Evolutionary conservation across 1,139 yeast species (phyloP).

Genomic region (Torulaspora globosa): DNA sequence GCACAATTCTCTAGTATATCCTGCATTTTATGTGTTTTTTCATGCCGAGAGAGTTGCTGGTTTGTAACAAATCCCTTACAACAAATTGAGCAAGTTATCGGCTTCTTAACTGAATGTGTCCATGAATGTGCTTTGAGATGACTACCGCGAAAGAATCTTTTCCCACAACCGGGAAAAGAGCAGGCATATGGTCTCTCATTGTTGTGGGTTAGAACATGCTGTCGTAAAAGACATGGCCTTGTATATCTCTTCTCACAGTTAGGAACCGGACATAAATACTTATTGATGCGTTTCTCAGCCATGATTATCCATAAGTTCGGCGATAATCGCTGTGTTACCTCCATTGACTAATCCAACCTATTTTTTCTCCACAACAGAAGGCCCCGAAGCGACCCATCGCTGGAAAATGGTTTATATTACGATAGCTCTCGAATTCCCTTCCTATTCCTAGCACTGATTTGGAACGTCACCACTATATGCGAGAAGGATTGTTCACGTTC

Average conservation of each 20-base stretch:
- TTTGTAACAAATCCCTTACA: slow-evolving; percentile 56
- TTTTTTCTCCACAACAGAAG: too few species aligned
- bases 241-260: slow-evolving; percentile 47
- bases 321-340: too few species aligned
- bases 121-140: slow-evolving; percentile 65
- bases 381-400: too few species aligned
- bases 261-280: slow-evolving; percentile 39
- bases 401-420: too few species aligned
- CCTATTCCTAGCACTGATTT: too few species aligned
- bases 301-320: too few species aligned
- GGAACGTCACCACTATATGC: too few species aligned
- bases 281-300: slow-evolving; percentile 30
- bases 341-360: too few species aligned
- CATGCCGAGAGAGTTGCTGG: slow-evolving; percentile 80
- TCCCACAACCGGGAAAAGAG: slow-evolving; percentile 62
- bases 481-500: too few species aligned
- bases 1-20: background rate
- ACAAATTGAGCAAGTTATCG: slow-evolving; percentile 60
- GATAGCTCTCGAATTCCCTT: too few species aligned
- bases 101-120: slow-evolving; percentile 61
- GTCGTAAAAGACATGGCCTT: slow-evolving; percentile 49
- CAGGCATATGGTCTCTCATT: slow-evolving; percentile 80
- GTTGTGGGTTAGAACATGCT: slow-evolving; percentile 73
- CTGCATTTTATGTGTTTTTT: slow-evolving; percentile 49
- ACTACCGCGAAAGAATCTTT: slow-evolving; percentile 63